Conservation (phyloP, 192 early-diverging fungal genomes). For the Chytriomyces sp. region DNA sequence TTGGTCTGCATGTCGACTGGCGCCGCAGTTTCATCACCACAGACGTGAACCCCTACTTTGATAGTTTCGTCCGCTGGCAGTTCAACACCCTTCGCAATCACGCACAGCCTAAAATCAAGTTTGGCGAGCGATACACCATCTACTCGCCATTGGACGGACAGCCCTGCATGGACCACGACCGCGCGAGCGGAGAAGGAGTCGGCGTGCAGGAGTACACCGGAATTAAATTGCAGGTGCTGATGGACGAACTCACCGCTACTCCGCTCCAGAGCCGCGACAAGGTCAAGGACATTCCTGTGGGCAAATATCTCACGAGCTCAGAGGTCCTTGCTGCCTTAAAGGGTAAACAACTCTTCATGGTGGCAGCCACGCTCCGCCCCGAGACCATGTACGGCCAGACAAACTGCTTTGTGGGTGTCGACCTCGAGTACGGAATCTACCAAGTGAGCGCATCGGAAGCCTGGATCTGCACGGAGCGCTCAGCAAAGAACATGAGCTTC, state of each 20-base stretch:
- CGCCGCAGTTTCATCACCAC: constrained; percentile 97
- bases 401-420: constrained; percentile 95
- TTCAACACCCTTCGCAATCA: constrained; percentile 83
- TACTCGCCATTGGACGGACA: constrained; percentile 94
- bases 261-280: constrained; percentile 38
- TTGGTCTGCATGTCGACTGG: constrained; percentile 80
- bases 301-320: constrained; percentile 36
- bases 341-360: constrained; percentile 81
- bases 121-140: constrained; percentile 95
- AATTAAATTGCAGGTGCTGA: constrained; percentile 85
- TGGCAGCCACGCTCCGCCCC: constrained; percentile 94
- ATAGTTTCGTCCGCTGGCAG: constrained; percentile 98
- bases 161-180: constrained; percentile 99
- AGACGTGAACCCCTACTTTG: constrained; percentile 97
- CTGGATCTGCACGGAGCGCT: constrained; percentile 86
- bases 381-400: constrained; percentile 99
- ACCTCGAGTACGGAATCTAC: constrained; percentile 89
- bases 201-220: constrained; percentile 95
- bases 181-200: constrained; percentile 88
- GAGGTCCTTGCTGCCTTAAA: constrained; percentile 67
- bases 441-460: constrained; percentile 76
- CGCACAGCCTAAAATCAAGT: constrained; percentile 77
- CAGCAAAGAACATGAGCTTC: constrained; percentile 97
- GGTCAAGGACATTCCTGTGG: constrained; percentile 59
- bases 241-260: constrained; percentile 46